Evolutionary conservation across 2,329 filamentous ascomycete species (phyloP).

Genomic region (Neofusicoccum sp.): DNA sequence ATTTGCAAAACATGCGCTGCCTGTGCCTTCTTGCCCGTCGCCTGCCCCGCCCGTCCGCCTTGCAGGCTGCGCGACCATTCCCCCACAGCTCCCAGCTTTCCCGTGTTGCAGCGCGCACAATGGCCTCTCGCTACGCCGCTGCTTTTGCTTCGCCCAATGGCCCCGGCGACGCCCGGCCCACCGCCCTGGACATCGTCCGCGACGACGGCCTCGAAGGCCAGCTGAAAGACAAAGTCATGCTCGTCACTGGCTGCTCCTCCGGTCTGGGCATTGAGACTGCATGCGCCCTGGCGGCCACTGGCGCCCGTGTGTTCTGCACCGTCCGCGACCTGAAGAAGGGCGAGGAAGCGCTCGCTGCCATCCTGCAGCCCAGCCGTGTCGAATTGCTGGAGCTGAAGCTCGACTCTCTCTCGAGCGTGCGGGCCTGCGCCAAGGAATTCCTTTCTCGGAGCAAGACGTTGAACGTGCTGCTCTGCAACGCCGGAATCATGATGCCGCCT

Average conservation of each 20-base stretch:
- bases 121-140: conserved; percentile 26
- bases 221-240: conserved; percentile 31
- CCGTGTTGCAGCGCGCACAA: neutral
- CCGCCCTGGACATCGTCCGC: conserved; percentile 44
- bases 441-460: conserved; percentile 24
- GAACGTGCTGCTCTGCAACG: conserved; percentile 47
- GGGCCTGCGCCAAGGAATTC: conserved; percentile 28
- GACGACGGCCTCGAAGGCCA: conserved; percentile 42
- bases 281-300: conserved; percentile 48
- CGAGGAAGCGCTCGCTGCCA: conserved; percentile 23
- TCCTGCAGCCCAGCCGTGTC: conserved; percentile 31
- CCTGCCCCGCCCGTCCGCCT: neutral
- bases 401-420: conserved; percentile 28
- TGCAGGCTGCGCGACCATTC: neutral
- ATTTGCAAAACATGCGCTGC: neutral
- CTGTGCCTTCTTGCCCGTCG: neutral
- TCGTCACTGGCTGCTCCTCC: conserved; percentile 34
- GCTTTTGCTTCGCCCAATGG: conserved; percentile 31
- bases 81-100: neutral
- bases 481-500: conserved; percentile 38
- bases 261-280: conserved; percentile 35
- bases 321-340: conserved; percentile 48
- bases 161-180: conserved; percentile 46
- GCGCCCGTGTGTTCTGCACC: conserved; percentile 49
- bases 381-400: conserved; percentile 39